These are phyloP conservation scores for Amaranthus cruentus DNA, from an alignment of 148 eudicot species.

Conservation along the genomic window DNA sequence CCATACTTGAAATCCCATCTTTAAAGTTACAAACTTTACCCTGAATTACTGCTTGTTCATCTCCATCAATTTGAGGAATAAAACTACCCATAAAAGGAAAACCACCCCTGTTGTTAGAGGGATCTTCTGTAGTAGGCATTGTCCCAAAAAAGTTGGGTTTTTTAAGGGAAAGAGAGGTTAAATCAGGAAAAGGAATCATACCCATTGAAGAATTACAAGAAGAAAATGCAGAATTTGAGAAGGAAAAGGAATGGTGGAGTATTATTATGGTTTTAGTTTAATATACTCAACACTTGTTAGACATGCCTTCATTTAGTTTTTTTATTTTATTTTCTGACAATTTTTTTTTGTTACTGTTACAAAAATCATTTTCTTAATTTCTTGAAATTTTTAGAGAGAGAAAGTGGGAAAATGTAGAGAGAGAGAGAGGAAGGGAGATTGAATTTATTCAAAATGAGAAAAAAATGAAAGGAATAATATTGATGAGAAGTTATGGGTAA, in stretches of 20 bases:
- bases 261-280: conserved; percentile 14
- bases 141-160: conserved; percentile 14
- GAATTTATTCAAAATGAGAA: conserved; percentile 2
- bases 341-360: conserved; percentile 17
- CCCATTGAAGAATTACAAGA: conserved; percentile 11
- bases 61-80: conserved; percentile 3
- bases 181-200: conserved; percentile 29
- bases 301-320: conserved; percentile 34
- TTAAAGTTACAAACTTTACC: conserved; percentile 21
- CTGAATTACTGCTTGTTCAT: neutral
- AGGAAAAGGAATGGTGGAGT: neutral
- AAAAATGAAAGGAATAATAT: conserved; percentile 17
- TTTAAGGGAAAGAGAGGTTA: conserved; percentile 26
- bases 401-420: neutral
- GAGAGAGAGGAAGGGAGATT: neutral
- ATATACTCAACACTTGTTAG: conserved; percentile 28
- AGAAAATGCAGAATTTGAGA: neutral
- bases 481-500: conserved; percentile 20
- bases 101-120: conserved; percentile 17
- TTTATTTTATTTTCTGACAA: neutral
- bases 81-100: conserved; percentile 17
- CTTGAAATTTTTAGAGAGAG: conserved; percentile 11
- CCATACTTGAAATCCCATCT: conserved; percentile 24
- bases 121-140: conserved; percentile 15
- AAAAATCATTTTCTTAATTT: conserved; percentile 20